phyloP scores from a whole-genome alignment of 495 filamentous ascomycete genomes.

The Xylaria venustula region DNA sequence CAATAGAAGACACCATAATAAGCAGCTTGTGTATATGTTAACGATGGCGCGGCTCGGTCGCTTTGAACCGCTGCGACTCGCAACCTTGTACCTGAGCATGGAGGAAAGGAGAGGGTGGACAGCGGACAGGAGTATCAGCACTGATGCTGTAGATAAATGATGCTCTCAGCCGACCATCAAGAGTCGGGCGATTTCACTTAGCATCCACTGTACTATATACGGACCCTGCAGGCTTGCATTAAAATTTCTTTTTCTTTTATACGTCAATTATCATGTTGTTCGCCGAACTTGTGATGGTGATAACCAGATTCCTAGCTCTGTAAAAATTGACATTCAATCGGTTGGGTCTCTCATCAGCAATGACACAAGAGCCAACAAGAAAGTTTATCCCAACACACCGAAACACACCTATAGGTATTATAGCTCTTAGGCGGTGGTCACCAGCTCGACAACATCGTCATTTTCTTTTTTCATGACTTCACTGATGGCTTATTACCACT shows the following conservation, averaged over 20 bases:
- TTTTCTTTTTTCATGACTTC: too few species aligned
- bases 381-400: too few species aligned
- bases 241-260: conserved; percentile 1
- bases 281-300: not conserved
- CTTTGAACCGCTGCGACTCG: conserved; percentile 19
- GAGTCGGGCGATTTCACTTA: not conserved
- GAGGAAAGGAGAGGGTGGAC: not conserved
- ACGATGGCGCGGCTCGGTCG: conserved; percentile 23
- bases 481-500: too few species aligned
- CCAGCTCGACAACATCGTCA: too few species aligned
- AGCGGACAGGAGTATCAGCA: not conserved
- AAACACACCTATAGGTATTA: too few species aligned
- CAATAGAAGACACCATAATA: conserved; percentile 7
- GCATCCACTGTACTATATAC: conserved; percentile 12
- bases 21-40: not conserved
- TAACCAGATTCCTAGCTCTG: not conserved
- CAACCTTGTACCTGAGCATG: not conserved
- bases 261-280: not conserved
- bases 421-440: too few species aligned
- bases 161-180: not conserved
- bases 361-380: not conserved
- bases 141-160: conserved; percentile 1
- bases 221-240: conserved; percentile 6
- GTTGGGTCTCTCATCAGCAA: not conserved
- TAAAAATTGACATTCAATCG: too few species aligned